Conservation (phyloP, 31 red algal genomes). For the Endocladia muricata region DNA sequence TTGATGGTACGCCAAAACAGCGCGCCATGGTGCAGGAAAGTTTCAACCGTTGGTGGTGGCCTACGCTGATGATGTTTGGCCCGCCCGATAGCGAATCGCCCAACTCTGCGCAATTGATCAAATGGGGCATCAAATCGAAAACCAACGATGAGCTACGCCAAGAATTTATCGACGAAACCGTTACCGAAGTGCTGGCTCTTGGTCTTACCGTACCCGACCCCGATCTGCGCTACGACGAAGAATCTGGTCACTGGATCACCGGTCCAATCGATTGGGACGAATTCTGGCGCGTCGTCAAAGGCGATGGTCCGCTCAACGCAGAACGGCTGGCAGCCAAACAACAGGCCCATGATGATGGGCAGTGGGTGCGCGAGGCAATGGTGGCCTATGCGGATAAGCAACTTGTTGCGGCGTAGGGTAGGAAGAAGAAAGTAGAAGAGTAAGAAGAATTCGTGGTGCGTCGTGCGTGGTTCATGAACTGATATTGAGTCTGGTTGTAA, state of each 20-base stretch:
- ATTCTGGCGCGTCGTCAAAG: too few relatives aligned
- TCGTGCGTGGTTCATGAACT: too few relatives aligned
- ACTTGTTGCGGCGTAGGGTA: too few relatives aligned
- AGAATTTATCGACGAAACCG: not conserved
- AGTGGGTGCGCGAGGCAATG: too few relatives aligned
- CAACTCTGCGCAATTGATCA: not conserved
- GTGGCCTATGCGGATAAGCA: too few relatives aligned
- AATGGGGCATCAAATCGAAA: not conserved
- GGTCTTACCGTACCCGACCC: not conserved
- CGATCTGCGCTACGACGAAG: not conserved
- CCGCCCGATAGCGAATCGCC: not conserved
- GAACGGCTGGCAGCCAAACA: too few relatives aligned
- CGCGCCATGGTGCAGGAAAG: not conserved
- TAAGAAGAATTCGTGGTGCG: too few relatives aligned
- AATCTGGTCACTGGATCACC: not conserved
- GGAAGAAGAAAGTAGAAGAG: too few relatives aligned
- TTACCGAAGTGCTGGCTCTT: not conserved
- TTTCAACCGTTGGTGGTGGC: not conserved
- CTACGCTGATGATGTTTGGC: not conserved
- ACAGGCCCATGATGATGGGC: too few relatives aligned
- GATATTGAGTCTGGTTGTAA: too few relatives aligned
- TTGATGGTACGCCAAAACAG: not conserved
- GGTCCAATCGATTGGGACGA: not conserved
- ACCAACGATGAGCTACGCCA: slow-evolving; percentile 1
- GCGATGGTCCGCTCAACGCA: too few relatives aligned